Percentiles rank a stretch among this genome's conserved stretches.
Evolutionary conservation across 2,329 filamentous ascomycete species (phyloP).

Genomic region (Sporothrix globosa): DNA sequence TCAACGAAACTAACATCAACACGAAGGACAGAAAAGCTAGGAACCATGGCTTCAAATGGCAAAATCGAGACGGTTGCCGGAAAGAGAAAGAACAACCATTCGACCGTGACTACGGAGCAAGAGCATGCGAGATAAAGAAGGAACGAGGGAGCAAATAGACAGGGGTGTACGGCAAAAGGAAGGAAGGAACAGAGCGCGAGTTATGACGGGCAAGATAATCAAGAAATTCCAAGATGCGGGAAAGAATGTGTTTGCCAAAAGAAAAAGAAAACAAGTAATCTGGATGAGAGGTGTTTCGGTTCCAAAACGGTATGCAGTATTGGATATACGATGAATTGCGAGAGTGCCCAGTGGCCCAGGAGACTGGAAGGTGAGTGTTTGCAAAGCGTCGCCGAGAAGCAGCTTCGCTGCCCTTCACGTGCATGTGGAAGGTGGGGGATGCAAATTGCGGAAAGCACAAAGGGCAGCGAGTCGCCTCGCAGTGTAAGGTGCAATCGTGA

Average conservation of each 20-base stretch:
- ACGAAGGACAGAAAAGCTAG: not conserved
- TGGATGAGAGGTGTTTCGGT: not conserved
- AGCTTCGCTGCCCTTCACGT: slow-evolving; percentile 7
- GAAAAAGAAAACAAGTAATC: no score
- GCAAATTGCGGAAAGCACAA: not conserved
- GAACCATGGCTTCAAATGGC: not conserved
- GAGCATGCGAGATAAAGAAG: slow-evolving; percentile 17
- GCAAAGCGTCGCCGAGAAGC: not conserved
- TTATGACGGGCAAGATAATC: not conserved
- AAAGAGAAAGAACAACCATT: slow-evolving; percentile 10
- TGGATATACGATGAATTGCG: not conserved
- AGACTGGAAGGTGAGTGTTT: slow-evolving; percentile 11
- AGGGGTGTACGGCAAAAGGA: not conserved
- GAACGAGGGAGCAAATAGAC: slow-evolving; percentile 8
- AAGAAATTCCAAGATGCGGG: slow-evolving; percentile 3
- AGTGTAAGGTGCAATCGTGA: not conserved
- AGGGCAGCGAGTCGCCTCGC: slow-evolving; percentile 4
- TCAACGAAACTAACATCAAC: slow-evolving; percentile 19
- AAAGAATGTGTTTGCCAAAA: not conserved
- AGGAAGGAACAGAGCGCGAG: slow-evolving; percentile 18
- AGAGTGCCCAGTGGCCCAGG: not conserved
- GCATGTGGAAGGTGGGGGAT: not conserved
- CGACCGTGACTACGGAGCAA: slow-evolving; percentile 15
- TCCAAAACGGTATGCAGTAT: no score
- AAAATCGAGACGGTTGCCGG: not conserved